These are phyloP conservation scores for Pseudocercospora fijiensis DNA, from an alignment of 2,329 filamentous ascomycete species.

Conservation along the genomic window DNA sequence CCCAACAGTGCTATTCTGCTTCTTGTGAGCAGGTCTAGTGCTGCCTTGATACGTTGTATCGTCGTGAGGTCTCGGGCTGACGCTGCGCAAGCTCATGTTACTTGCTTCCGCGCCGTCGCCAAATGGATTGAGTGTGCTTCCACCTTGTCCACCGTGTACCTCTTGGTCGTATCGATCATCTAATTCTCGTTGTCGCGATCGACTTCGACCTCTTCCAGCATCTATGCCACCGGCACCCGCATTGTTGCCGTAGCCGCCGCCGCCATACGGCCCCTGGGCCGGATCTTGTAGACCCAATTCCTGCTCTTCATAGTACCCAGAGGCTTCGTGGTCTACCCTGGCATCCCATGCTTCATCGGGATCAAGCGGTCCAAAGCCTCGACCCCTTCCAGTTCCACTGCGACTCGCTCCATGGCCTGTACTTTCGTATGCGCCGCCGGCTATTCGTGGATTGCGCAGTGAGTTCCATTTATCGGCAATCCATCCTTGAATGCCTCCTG, in stretches of 20 bases:
- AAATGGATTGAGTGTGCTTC: constrained; percentile 60
- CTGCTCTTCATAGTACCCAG: constrained; percentile 73
- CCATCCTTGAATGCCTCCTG: constrained; percentile 70
- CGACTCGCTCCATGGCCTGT: constrained; percentile 35
- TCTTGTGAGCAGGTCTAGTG: constrained; percentile 38
- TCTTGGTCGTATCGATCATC: constrained; percentile 49
- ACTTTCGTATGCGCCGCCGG: constrained; percentile 52
- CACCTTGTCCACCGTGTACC: constrained; percentile 42
- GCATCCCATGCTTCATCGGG: constrained; percentile 86
- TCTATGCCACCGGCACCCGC: constrained; percentile 39
- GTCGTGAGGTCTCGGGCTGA: constrained; percentile 69
- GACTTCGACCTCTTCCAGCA: constrained; percentile 46
- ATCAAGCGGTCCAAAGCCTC: constrained; percentile 68
- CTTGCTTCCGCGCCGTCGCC: constrained; percentile 66
- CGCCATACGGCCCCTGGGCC: constrained; percentile 43
- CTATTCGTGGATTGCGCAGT: constrained; percentile 65
- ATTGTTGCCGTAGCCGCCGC: constrained; percentile 39
- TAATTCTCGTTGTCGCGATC: constrained; percentile 50
- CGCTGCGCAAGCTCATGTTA: constrained; percentile 63
- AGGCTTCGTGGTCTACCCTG: constrained; percentile 70
- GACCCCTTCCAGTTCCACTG: constrained; percentile 28
- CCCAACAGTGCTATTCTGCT: constrained; percentile 38
- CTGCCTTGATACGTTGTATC: constrained; percentile 51
- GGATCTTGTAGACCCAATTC: constrained; percentile 61
- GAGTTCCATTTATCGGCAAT: constrained; percentile 64